Percentiles rank a stretch among this genome's conserved stretches.
phyloP scores from a whole-genome alignment of 306 rosid genomes.

The Clitoria ternatea region DNA sequence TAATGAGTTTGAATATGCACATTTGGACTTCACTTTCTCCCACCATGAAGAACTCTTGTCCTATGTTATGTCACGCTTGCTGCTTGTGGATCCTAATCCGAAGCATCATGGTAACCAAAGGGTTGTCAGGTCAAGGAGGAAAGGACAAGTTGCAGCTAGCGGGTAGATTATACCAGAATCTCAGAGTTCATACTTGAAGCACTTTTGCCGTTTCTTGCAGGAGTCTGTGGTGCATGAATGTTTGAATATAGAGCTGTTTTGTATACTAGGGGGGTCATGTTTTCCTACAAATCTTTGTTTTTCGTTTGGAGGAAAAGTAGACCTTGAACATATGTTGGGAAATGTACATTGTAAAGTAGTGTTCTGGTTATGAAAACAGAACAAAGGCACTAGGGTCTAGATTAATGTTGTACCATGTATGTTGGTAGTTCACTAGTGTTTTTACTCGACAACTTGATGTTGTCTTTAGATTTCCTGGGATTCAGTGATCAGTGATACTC shows the following conservation, averaged over 20 bases:
- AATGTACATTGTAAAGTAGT: constrained; percentile 17
- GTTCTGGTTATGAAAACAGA: background rate
- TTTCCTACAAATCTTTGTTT: constrained; percentile 3
- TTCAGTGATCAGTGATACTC: background rate
- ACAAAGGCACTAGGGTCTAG: constrained; percentile 4
- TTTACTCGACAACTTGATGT: background rate
- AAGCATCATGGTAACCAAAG: constrained; percentile 35
- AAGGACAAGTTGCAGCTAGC: constrained; percentile 22
- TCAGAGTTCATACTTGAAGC: constrained; percentile 11
- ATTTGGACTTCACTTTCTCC: constrained; percentile 89
- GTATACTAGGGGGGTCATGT: background rate
- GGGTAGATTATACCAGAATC: background rate
- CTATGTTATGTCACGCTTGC: constrained; percentile 74
- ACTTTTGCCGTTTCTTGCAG: constrained; percentile 16
- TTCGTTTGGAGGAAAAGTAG: constrained; percentile 15
- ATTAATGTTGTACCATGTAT: constrained; percentile 19
- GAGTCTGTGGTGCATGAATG: constrained; percentile 17
- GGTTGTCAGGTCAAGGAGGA: constrained; percentile 29
- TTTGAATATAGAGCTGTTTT: constrained; percentile 25
- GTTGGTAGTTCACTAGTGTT: background rate
- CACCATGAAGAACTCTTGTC: constrained; percentile 86
- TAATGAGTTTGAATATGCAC: constrained; percentile 82
- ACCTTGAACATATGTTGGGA: constrained; percentile 4
- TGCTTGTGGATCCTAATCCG: constrained; percentile 52
- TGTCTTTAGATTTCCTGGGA: background rate